Conservation (phyloP, 2,329 filamentous ascomycete species). For the Trichophyton mentagrophytes region DNA sequence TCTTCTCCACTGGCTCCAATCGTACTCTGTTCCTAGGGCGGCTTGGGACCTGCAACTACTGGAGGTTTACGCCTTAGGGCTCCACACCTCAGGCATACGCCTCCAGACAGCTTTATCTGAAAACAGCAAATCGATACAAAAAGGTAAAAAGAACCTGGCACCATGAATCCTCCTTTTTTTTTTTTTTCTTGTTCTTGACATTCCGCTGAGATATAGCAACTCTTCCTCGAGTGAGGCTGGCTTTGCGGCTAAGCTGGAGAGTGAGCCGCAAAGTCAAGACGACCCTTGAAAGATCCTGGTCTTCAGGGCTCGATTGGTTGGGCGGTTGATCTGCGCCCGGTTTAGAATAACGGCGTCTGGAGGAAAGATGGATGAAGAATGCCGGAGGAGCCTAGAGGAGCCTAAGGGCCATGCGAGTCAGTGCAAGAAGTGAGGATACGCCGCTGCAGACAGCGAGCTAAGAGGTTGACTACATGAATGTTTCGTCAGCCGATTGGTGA, state of each 20-base stretch:
- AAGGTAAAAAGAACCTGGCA: not conserved
- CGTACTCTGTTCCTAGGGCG: not conserved
- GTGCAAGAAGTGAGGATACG: not conserved
- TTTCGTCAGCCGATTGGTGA: not conserved
- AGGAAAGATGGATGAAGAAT: not conserved
- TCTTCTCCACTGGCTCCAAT: not conserved
- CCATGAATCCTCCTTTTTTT: too few relatives aligned
- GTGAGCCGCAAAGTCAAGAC: not conserved
- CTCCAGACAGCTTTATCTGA: constrained; percentile 2
- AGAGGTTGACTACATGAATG: not conserved
- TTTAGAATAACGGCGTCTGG: constrained; percentile 3
- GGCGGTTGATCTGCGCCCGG: constrained; percentile 1
- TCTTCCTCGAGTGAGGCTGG: not conserved
- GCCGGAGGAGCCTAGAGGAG: not conserved
- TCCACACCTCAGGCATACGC: constrained; percentile 2
- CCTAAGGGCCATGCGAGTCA: not conserved
- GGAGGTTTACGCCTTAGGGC: not conserved
- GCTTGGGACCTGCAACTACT: constrained; percentile 1
- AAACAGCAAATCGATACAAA: constrained; percentile 1
- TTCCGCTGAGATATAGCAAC: not conserved
- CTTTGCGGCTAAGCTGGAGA: not conserved
- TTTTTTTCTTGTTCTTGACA: not conserved
- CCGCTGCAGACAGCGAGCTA: not conserved
- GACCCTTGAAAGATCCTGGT: constrained; percentile 1
- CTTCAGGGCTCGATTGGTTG: not conserved